A percentile compares a stretch with the other conserved stretches of the same genome.
Evolutionary conservation across 495 filamentous ascomycete species (phyloP).

Genomic region (Cercophora newfieldiana): DNA sequence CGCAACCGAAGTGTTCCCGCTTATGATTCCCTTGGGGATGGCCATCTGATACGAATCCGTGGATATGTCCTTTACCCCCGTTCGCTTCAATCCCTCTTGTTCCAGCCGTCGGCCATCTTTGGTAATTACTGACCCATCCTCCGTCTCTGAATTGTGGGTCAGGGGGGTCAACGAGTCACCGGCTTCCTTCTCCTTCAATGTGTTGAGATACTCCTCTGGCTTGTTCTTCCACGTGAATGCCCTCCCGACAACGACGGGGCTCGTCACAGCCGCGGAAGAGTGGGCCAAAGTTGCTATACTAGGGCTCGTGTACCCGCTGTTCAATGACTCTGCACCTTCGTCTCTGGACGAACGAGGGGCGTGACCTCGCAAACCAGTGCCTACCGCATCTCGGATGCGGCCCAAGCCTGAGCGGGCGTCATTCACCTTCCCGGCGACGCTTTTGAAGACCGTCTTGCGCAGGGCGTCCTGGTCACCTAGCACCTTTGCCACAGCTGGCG

Average conservation of each 20-base stretch:
- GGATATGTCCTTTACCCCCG: conserved; percentile 14
- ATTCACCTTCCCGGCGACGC: conserved; percentile 74
- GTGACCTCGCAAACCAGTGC: conserved; percentile 52
- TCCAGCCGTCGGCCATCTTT: not conserved
- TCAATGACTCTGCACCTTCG: conserved; percentile 35
- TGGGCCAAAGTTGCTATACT: conserved; percentile 41
- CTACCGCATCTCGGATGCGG: conserved; percentile 82
- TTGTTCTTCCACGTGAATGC: conserved; percentile 59
- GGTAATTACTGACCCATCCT: not conserved
- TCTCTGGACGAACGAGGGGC: conserved; percentile 50
- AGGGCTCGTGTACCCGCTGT: conserved; percentile 29
- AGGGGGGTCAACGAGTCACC: conserved; percentile 22
- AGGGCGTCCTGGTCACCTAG: conserved; percentile 65
- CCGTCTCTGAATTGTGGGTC: conserved; percentile 2
- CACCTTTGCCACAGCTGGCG: conserved; percentile 43
- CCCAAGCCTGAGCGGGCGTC: conserved; percentile 83
- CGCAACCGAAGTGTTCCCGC: conserved; percentile 37
- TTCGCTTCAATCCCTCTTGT: not conserved
- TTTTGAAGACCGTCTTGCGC: conserved; percentile 71
- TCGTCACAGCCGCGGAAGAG: conserved; percentile 38
- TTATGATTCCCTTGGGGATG: conserved; percentile 26
- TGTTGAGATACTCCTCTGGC: conserved; percentile 53
- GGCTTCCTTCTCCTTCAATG: conserved; percentile 35
- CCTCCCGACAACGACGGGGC: conserved; percentile 38
- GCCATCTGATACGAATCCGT: conserved; percentile 19